A percentile compares a stretch with the other conserved stretches of the same genome.
Evolutionary conservation across 108 stramenopile genomes (phyloP).

Genomic region (Fragilariopsis cylindrus): DNA sequence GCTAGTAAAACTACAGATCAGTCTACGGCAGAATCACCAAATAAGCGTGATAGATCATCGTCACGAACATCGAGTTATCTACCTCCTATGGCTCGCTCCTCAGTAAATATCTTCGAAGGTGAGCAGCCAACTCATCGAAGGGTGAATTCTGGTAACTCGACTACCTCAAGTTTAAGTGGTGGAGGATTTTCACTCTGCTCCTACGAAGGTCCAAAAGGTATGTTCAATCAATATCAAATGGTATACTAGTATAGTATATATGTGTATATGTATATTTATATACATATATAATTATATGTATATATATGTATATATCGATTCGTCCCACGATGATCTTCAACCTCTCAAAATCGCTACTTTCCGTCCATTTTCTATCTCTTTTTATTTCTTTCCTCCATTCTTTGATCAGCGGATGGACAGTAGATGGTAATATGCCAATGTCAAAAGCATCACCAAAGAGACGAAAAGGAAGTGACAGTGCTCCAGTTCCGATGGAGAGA

Average conservation of each 20-base stretch:
- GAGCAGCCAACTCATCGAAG: constrained; percentile 22
- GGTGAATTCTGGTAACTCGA: constrained; percentile 35
- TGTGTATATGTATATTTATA: background rate
- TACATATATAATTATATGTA: background rate
- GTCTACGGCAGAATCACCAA: constrained; percentile 35
- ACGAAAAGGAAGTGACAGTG: constrained; percentile 36
- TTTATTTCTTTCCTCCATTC: background rate
- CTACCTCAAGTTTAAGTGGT: constrained; percentile 53
- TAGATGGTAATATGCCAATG: constrained; percentile 25
- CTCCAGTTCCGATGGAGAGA: constrained; percentile 33
- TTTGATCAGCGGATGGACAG: constrained; percentile 1
- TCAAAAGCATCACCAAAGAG: constrained; percentile 53
- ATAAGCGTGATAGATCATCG: constrained; percentile 34
- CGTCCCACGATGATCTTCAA: background rate
- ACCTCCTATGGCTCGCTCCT: constrained; percentile 5
- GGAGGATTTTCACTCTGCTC: constrained; percentile 50
- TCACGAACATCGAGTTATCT: constrained; percentile 9
- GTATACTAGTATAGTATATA: background rate
- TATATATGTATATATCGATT: background rate
- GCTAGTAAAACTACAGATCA: constrained; percentile 41
- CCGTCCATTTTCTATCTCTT: constrained; percentile 12
- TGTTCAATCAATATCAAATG: background rate
- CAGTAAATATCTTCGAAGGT: constrained; percentile 29
- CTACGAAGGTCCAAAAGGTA: constrained; percentile 48
- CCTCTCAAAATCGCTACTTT: background rate